A percentile compares a stretch with the other conserved stretches of the same genome.
Conservation (phyloP, 225 moss, liverwort and hornwort genomes). For the Thuidium tamariscinum region DNA sequence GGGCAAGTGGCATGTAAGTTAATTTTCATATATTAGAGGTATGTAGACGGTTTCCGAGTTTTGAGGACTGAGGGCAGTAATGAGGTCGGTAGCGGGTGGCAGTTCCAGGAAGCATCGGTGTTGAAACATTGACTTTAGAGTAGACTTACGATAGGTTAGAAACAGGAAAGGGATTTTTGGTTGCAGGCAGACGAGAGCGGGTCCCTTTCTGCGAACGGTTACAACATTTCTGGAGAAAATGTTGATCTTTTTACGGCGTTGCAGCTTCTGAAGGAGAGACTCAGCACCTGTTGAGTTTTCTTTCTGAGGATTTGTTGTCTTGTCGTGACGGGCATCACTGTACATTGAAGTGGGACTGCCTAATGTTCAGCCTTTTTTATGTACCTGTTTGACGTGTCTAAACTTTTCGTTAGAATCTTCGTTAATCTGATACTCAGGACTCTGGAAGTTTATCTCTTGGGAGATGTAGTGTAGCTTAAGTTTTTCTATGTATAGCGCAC, state of each 20-base stretch:
- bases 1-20: not conserved
- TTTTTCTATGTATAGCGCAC: not conserved
- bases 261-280: not conserved
- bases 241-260: not conserved
- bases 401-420: not conserved
- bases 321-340: not conserved
- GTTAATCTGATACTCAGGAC: not conserved
- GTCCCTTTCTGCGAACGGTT: not conserved
- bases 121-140: not conserved
- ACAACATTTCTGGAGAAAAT: not conserved
- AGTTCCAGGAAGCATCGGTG: not conserved
- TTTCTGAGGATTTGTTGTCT: not conserved
- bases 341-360: not conserved
- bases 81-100: not conserved
- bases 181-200: not conserved
- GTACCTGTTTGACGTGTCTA: not conserved
- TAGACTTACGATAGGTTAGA: not conserved
- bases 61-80: not conserved
- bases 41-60: not conserved
- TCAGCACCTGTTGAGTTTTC: not conserved
- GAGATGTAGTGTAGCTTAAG: not conserved
- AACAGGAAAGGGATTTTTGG: not conserved
- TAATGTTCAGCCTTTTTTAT: too few species aligned
- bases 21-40: not conserved
- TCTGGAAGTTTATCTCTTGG: not conserved